Evolutionary conservation across 2,329 filamentous ascomycete genomes (phyloP), one percentile per base, ranked within the genome.

Genomic region (Alternaria triticimaculans): DNA sequence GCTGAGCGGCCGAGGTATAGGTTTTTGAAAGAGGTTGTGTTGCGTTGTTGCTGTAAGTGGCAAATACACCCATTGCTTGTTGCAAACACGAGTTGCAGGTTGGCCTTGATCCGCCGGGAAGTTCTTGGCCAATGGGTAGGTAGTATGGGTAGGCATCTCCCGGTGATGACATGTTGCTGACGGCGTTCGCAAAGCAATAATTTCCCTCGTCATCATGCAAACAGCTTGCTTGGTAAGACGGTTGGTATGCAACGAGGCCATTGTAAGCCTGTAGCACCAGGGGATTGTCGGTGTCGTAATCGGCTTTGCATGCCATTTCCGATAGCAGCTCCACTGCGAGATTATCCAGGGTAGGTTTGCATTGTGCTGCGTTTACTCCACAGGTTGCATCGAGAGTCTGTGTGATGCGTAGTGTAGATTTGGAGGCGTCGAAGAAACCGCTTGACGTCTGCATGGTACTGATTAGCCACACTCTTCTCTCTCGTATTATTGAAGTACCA

Each of bases 111-210:
- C 86, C 86, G 14, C 83, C 84, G 0, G 92, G 92, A 12, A 97
- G 82, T 1, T 84, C 80, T 44, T 89, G 86, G 63, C 96, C 96
- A 59, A 97, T 86, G 0, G 94, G 92, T 4, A 98, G 84, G 73
- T 91, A 95, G 82, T 97, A 99, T 37, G 96, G 86, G 75, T 94
- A 95, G 33, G 88, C 87, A 77, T 96, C 91, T 30, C 89, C 87
- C 14, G 91, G 84, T 9, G 87, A 90, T 21, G 88, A 87, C 6
- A 83, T 78, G 80, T 97, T 97, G 51, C 92, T 93, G 64, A 94
- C 89, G 54, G 95, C 93, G 71, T 92, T 90, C 69, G 92, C 92
- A 78, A 93, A 97, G 82, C 95, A 97, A 69, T 89, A 87, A 55
- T 85, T 85, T 1, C 89, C 89, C 1, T 83, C 80, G 0, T 87